A percentile compares a stretch with the other conserved stretches of the same genome.
These are phyloP conservation scores for Hypsizygus ulmarius DNA, from an alignment of 1,284 basidiomycete species.

Conservation along the genomic window DNA sequence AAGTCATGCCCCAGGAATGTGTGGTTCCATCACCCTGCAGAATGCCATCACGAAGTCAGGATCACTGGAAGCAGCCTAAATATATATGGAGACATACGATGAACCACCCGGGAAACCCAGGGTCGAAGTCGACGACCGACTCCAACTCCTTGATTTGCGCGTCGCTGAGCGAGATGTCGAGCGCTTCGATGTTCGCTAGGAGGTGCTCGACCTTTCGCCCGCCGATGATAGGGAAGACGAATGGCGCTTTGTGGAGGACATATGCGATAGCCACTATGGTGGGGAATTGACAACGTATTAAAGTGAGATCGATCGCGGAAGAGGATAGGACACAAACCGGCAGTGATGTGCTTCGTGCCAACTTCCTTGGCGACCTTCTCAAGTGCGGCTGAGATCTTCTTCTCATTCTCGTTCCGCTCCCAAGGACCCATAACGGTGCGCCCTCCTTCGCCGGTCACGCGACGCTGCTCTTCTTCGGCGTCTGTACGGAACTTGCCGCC, in stretches of 20 bases:
- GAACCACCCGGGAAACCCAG: conserved; percentile 34
- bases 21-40: not conserved
- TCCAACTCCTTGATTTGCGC: conserved; percentile 41
- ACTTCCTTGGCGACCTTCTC: conserved; percentile 47
- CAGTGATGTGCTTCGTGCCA: conserved; percentile 35
- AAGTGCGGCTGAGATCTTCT: conserved; percentile 39
- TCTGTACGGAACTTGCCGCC: conserved; percentile 47
- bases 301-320: not conserved
- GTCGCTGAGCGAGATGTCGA: conserved; percentile 34
- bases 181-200: conserved; percentile 40
- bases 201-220: conserved; percentile 46
- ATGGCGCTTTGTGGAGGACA: conserved; percentile 40
- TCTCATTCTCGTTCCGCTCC: conserved; percentile 41
- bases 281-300: not conserved
- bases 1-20: not conserved
- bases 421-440: conserved; percentile 27
- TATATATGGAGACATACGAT: conserved; percentile 28
- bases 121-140: conserved; percentile 33
- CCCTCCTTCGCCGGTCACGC: conserved; percentile 41
- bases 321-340: conserved; percentile 26
- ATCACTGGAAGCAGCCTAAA: not conserved
- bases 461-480: conserved; percentile 42
- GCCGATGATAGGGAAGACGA: conserved; percentile 45
- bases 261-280: conserved; percentile 22
- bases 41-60: not conserved